These are phyloP conservation scores for Globisporangium splendens DNA, from an alignment of 352 stramenopile species.

Conservation along the genomic window DNA sequence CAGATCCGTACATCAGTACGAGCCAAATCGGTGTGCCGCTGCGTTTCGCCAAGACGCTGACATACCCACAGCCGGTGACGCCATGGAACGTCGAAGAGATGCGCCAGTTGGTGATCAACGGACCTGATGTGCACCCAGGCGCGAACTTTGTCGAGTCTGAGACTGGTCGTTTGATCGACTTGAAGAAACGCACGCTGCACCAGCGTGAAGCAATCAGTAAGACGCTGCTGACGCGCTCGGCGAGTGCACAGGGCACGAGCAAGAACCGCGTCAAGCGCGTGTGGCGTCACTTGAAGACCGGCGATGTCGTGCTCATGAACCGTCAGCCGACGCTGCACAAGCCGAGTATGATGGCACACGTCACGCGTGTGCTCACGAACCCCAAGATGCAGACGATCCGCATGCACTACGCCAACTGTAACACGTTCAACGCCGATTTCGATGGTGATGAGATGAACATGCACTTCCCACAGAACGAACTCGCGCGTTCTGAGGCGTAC, in stretches of 20 bases:
- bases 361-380: slow-evolving; percentile 95
- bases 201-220: slow-evolving; percentile 96
- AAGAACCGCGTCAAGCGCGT: slow-evolving; percentile 94
- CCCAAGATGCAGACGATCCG: slow-evolving; percentile 98
- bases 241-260: slow-evolving; percentile 70
- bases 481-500: slow-evolving; percentile 96
- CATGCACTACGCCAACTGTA: slow-evolving; percentile 99
- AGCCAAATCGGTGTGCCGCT: slow-evolving; percentile 99
- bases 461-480: slow-evolving; percentile 99
- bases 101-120: slow-evolving; percentile 95
- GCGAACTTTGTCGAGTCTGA: slow-evolving; percentile 98
- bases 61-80: slow-evolving; percentile 97
- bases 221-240: slow-evolving; percentile 89
- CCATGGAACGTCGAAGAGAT: slow-evolving; percentile 98
- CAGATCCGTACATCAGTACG: slow-evolving; percentile 99
- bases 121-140: slow-evolving; percentile 94
- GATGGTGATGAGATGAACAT: slow-evolving; percentile 99
- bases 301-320: slow-evolving; percentile 99
- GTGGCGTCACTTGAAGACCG: slow-evolving; percentile 96
- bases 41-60: slow-evolving; percentile 97
- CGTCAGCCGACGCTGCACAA: slow-evolving; percentile 99
- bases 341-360: slow-evolving; percentile 99
- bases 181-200: slow-evolving; percentile 91
- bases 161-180: slow-evolving; percentile 90
- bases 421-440: slow-evolving; percentile 99